These are phyloP conservation scores for Xanthoparmelia taractica DNA, from an alignment of 495 filamentous ascomycete species.

Conservation along the genomic window DNA sequence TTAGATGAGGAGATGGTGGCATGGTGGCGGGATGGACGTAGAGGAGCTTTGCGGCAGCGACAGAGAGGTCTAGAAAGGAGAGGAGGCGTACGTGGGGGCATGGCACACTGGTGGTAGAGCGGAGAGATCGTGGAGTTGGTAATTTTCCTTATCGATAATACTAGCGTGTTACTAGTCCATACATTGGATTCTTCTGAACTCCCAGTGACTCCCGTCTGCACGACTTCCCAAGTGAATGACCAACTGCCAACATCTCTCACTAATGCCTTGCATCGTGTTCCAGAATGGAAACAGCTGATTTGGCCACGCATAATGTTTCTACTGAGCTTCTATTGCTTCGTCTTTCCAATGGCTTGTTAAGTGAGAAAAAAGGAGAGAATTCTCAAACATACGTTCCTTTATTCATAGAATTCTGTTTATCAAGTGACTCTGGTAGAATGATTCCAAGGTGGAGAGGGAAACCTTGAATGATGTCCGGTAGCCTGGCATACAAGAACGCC, in stretches of 20 bases:
- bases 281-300: neutral
- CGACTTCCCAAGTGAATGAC: neutral
- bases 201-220: too few relatives aligned
- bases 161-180: neutral
- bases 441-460: neutral
- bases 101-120: neutral
- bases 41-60: neutral
- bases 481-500: neutral
- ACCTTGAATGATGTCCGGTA: neutral
- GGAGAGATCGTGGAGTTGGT: neutral
- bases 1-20: slow-evolving; percentile 9
- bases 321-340: neutral
- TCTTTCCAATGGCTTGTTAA: neutral
- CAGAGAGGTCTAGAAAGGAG: neutral
- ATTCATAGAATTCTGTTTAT: neutral
- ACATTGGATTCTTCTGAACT: too few relatives aligned
- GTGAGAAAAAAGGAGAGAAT: neutral
- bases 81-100: slow-evolving; percentile 1
- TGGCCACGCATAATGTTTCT: neutral
- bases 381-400: neutral
- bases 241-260: neutral
- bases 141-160: neutral
- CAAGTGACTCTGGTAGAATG: neutral
- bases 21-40: neutral
- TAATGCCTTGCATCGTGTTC: neutral